Evolutionary conservation across 768 basidiomycete species (phyloP).

Genomic region (Suillus lakei): DNA sequence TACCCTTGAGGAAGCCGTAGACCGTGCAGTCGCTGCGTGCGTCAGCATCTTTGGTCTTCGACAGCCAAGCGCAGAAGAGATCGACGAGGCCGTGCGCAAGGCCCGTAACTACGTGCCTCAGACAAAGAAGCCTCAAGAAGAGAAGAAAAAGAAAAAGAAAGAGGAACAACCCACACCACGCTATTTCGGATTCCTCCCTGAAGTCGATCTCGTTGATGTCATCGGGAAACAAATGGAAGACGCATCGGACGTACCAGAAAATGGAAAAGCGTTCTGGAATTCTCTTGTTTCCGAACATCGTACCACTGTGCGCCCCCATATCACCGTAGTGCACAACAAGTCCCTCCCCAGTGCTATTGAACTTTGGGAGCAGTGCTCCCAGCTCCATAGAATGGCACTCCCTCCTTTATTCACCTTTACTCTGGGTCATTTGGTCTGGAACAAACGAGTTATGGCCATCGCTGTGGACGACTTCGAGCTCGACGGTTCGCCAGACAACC

Average conservation of each 20-base stretch:
- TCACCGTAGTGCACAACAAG: conserved; percentile 84
- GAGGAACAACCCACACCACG: conserved; percentile 43
- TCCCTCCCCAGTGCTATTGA: conserved; percentile 35
- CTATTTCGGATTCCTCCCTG: conserved; percentile 82
- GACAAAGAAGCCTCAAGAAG: conserved; percentile 35
- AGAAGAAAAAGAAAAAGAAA: conserved; percentile 37
- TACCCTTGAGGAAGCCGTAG: conserved; percentile 56
- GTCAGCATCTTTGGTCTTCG: conserved; percentile 59
- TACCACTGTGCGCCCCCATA: conserved; percentile 69
- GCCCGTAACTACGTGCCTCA: conserved; percentile 47
- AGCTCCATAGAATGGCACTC: conserved; percentile 16
- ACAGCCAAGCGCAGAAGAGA: conserved; percentile 56
- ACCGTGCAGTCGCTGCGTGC: conserved; percentile 66
- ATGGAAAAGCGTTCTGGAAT: conserved; percentile 52
- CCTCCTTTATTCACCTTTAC: conserved; percentile 65
- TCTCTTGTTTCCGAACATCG: conserved; percentile 49
- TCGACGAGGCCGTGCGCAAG: conserved; percentile 48
- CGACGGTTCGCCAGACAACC: too few relatives aligned
- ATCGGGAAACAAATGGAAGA: conserved; percentile 47
- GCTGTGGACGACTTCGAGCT: too few relatives aligned
- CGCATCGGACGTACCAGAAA: conserved; percentile 33
- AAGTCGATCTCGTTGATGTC: conserved; percentile 61
- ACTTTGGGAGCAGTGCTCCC: conserved; percentile 49
- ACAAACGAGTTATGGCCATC: conserved; percentile 80
- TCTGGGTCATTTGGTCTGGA: conserved; percentile 71